Conservation (phyloP, 768 basidiomycete species). For the Solioccasus polychromus region DNA sequence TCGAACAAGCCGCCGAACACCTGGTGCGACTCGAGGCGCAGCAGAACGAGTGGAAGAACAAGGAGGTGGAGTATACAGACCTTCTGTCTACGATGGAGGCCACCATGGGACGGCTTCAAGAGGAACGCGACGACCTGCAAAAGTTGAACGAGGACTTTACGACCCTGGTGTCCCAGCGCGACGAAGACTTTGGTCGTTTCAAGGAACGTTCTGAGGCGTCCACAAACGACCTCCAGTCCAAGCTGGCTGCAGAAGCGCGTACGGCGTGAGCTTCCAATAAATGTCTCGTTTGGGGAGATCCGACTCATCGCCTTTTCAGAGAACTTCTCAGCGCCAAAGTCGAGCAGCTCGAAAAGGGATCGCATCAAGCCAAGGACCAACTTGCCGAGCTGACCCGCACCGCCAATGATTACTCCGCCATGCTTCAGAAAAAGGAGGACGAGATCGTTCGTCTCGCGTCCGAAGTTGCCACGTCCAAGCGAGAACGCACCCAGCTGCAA, state of each 20-base stretch:
- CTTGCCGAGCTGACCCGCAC: slow-evolving; percentile 75
- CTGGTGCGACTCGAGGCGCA: slow-evolving; percentile 78
- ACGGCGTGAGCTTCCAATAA: slow-evolving; percentile 51
- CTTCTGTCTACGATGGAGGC: slow-evolving; percentile 57
- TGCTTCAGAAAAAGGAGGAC: slow-evolving; percentile 76
- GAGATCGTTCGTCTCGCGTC: slow-evolving; percentile 54
- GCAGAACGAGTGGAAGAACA: slow-evolving; percentile 59
- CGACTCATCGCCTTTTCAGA: slow-evolving; percentile 36
- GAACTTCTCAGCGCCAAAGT: slow-evolving; percentile 59
- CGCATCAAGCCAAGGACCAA: slow-evolving; percentile 72
- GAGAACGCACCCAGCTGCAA: slow-evolving; percentile 50
- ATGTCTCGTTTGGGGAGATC: background rate
- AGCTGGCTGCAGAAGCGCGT: slow-evolving; percentile 61
- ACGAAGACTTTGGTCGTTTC: slow-evolving; percentile 70
- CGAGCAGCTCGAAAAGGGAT: slow-evolving; percentile 62
- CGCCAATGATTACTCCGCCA: slow-evolving; percentile 68
- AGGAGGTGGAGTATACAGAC: slow-evolving; percentile 62
- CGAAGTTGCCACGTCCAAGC: slow-evolving; percentile 53
- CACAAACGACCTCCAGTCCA: slow-evolving; percentile 66
- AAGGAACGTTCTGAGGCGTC: slow-evolving; percentile 72
- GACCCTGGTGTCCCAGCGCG: slow-evolving; percentile 65
- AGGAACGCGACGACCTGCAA: slow-evolving; percentile 59
- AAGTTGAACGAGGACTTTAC: slow-evolving; percentile 68
- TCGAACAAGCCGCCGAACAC: slow-evolving; percentile 84
- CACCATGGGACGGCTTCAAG: slow-evolving; percentile 55